phyloP scores from a whole-genome alignment of 1,139 yeast genomes.

The Candida albicans region DNA sequence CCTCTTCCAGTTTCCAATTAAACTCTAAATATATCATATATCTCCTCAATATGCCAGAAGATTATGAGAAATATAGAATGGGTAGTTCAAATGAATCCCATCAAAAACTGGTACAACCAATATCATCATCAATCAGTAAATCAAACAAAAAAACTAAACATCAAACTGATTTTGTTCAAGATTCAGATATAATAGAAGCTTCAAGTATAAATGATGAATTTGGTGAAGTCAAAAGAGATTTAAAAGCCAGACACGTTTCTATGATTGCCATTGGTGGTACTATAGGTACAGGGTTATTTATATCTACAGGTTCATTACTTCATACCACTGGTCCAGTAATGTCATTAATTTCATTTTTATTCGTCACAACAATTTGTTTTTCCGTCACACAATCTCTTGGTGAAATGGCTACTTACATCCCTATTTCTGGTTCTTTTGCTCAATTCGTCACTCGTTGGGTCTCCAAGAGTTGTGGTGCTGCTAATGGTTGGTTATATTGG shows the following conservation, averaged over 20 bases:
- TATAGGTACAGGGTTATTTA: slow-evolving; percentile 59
- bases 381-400: slow-evolving; percentile 70
- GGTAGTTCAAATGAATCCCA: slow-evolving; percentile 8
- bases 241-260: slow-evolving; percentile 65
- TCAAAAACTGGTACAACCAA: slow-evolving; percentile 7
- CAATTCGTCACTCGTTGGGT: slow-evolving; percentile 59
- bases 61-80: slow-evolving; percentile 11
- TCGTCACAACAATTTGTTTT: slow-evolving; percentile 66
- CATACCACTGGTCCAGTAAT: slow-evolving; percentile 68
- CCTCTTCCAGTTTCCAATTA: no score
- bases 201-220: not conserved
- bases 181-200: slow-evolving; percentile 11
- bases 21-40: not conserved
- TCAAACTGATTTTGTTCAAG: slow-evolving; percentile 11
- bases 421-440: slow-evolving; percentile 64
- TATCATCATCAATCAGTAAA: slow-evolving; percentile 5
- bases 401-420: slow-evolving; percentile 75
- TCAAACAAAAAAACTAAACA: slow-evolving; percentile 11
- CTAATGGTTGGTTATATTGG: slow-evolving; percentile 85
- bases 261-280: slow-evolving; percentile 66
- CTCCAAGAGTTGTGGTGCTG: slow-evolving; percentile 72
- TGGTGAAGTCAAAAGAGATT: slow-evolving; percentile 36
- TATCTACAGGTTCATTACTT: slow-evolving; percentile 2
- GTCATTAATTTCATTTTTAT: slow-evolving; percentile 60
- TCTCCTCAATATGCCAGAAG: slow-evolving; percentile 5